Evolutionary conservation across 331 rosid species (phyloP).

Genomic region (Saraca asoca): DNA sequence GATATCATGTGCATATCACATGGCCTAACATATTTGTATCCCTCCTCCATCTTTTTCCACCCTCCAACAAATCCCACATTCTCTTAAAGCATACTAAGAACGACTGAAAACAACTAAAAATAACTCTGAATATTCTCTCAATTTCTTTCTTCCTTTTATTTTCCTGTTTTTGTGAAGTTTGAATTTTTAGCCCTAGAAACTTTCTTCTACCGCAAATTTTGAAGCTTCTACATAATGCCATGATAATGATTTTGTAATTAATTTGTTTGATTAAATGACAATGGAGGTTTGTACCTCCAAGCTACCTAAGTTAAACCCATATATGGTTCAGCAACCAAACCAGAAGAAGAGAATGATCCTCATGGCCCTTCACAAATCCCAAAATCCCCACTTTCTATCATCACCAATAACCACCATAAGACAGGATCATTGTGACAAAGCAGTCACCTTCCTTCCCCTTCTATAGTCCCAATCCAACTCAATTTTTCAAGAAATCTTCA

Average conservation of each 20-base stretch:
- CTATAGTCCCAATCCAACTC: slow-evolving; percentile 94
- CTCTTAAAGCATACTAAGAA: background rate
- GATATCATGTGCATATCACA: slow-evolving; percentile 62
- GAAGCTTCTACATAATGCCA: slow-evolving; percentile 34
- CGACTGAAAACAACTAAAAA: too few species aligned
- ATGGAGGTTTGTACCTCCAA: slow-evolving; percentile 96
- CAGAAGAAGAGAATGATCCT: slow-evolving; percentile 27
- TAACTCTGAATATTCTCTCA: too few species aligned
- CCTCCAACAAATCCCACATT: slow-evolving; percentile 31
- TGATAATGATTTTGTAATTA: slow-evolving; percentile 21
- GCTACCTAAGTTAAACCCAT: slow-evolving; percentile 76
- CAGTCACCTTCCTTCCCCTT: slow-evolving; percentile 85
- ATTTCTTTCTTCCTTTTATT: background rate
- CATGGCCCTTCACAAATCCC: slow-evolving; percentile 54
- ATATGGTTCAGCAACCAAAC: slow-evolving; percentile 51
- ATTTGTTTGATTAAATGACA: slow-evolving; percentile 34
- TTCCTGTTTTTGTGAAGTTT: slow-evolving; percentile 21
- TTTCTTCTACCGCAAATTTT: background rate
- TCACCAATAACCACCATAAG: slow-evolving; percentile 37
- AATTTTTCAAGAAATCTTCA: slow-evolving; percentile 59
- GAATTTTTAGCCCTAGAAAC: slow-evolving; percentile 39
- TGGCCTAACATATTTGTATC: slow-evolving; percentile 41
- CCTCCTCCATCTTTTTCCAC: background rate
- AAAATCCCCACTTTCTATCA: slow-evolving; percentile 41
- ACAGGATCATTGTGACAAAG: slow-evolving; percentile 46